Base-by-base conservation (phyloP, 2,329 filamentous ascomycete species). In the Penicillium griseofulvum region DNA sequence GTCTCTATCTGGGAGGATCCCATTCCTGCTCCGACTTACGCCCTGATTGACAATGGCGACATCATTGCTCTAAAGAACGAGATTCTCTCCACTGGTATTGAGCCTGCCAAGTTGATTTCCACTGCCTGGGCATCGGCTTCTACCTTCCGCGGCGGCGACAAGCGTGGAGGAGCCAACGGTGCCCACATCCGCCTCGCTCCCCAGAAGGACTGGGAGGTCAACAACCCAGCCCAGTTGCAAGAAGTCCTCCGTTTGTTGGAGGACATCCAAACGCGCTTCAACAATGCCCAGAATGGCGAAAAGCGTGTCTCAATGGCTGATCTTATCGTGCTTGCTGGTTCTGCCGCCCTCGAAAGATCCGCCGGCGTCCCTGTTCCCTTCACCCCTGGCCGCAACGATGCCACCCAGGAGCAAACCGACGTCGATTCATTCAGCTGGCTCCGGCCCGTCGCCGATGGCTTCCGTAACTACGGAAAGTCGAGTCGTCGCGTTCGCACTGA, bases 101-200 rank as follows among this genome's bases (percentile, higher is more conserved):
- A 80, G 54, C 75, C 81, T 5, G 78, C 80, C 54, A 84, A 85
- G 73, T 78, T 91, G 56, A 81, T 91, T 51, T 80, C 81, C 10
- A 81, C 82, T 10, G 87, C 87, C 24, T 90, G 86, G 84, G 84
- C 84, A 1, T 84, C 87, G 0, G 87, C 87, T 24, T 87, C 87
- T 2, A 87, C 86, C 29, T 90, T 87, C 84, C 87, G 87, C 58
- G 82, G 85, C 64, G 83, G 84, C 63, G 89, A 92, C 79, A 91
- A 91, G 84, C 89, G 89, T 62, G 89, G 89, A 63, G 89, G 89
- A 68, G 89, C 89, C 75, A 92, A 92, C 67, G 89, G 89, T 65
- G 88, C 84, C 14, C 88, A 89, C 65, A 89, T 92, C 66, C 86
- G 87, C 33, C 86, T 92, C 11, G 78, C 81, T 58, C 89, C 89